phyloP scores from a whole-genome alignment of 345 rosid genomes.

The Physaria fendleri region DNA sequence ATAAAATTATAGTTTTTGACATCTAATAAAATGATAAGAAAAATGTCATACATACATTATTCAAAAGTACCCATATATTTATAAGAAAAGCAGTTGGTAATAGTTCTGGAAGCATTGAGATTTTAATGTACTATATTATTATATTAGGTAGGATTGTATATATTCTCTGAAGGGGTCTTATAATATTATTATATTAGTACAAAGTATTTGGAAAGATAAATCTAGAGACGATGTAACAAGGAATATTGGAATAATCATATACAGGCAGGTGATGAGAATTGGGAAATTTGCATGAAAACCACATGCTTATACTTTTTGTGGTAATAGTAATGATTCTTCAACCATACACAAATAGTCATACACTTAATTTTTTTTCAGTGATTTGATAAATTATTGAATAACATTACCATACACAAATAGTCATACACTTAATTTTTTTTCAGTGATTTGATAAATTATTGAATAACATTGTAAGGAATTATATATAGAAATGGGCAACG shows the following conservation, averaged over 20 bases:
- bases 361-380: neutral
- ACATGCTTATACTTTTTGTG: slow-evolving; percentile 10
- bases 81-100: neutral
- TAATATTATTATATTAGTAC: neutral
- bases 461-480: neutral
- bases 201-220: slow-evolving; percentile 7
- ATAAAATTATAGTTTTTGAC: no score
- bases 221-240: slow-evolving; percentile 10
- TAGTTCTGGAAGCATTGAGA: slow-evolving; percentile 14
- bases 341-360: neutral
- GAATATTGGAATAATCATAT: neutral
- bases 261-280: neutral
- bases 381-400: neutral
- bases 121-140: neutral
- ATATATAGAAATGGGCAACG: neutral
- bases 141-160: neutral
- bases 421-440: neutral
- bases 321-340: slow-evolving; percentile 14
- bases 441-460: neutral
- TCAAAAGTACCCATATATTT: neutral
- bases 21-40: no score
- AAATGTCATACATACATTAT: neutral
- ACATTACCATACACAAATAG: neutral
- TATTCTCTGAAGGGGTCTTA: slow-evolving; percentile 1
- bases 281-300: neutral